phyloP scores from a whole-genome alignment of 2,329 filamentous ascomycete species.

The Camptophora hylomeconis region DNA sequence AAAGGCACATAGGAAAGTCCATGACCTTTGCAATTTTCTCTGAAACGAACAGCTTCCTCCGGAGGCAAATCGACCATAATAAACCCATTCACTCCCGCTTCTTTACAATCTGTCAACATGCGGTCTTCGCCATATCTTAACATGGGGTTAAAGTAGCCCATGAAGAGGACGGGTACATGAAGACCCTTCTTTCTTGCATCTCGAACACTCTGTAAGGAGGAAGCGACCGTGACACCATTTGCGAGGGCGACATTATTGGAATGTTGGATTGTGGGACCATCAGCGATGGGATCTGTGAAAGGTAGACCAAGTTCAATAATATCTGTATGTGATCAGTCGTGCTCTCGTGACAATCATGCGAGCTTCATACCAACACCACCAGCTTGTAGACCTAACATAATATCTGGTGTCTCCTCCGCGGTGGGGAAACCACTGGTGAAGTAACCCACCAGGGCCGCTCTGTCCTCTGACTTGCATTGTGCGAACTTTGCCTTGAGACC shows the following conservation, averaged over 20 bases:
- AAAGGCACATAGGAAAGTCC: slow-evolving; percentile 91
- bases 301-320: slow-evolving; percentile 91
- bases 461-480: slow-evolving; percentile 40
- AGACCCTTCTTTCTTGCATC: slow-evolving; percentile 66
- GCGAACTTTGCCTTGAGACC: slow-evolving; percentile 44
- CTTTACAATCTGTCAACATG: slow-evolving; percentile 70
- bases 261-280: slow-evolving; percentile 92
- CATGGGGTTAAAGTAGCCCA: slow-evolving; percentile 98
- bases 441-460: slow-evolving; percentile 86
- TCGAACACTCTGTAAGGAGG: slow-evolving; percentile 70
- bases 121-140: slow-evolving; percentile 87
- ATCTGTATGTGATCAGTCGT: slow-evolving; percentile 46
- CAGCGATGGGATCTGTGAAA: slow-evolving; percentile 96
- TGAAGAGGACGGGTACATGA: slow-evolving; percentile 72
- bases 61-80: slow-evolving; percentile 93
- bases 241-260: slow-evolving; percentile 81
- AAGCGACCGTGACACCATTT: slow-evolving; percentile 75
- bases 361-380: slow-evolving; percentile 80
- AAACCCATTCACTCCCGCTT: slow-evolving; percentile 84
- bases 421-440: slow-evolving; percentile 88
- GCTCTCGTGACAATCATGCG: too few species aligned
- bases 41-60: slow-evolving; percentile 88
- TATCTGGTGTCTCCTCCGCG: slow-evolving; percentile 66
- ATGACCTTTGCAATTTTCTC: slow-evolving; percentile 65
- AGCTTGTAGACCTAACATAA: slow-evolving; percentile 79